Base-by-base conservation (phyloP, 1,139 yeast genomes). In the Scheffersomyces insectosa region DNA sequence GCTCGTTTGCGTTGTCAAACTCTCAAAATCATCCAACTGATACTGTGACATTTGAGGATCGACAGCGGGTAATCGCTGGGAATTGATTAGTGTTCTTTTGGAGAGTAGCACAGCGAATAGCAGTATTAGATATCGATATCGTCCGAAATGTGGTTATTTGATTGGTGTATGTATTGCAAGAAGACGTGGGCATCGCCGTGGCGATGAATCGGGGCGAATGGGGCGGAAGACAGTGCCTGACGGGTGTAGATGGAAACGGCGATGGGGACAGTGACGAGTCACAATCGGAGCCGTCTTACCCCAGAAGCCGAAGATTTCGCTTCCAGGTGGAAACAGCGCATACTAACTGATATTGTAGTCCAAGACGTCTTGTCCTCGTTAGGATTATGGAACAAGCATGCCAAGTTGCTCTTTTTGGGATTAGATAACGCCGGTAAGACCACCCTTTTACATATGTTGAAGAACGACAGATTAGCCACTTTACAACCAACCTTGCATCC, bases 381-480 rank as follows among this genome's bases (percentile, higher is more conserved):
- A 54, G 99, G 99, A 50, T 81, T 93, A 62, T 86, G 96, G 93
- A 93, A 95, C 76, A 93, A 93, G 74, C 97, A 91, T 66, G 99
- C 98, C 62, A 93, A 93, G 72, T 79, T 93, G 59, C 80, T 93
- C 63, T 93, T 93, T 70, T 80, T 93, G 51, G 99, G 99, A 47
- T 83, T 93, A 56, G 99, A 93, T 70, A 95, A 95, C 62, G 99
- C 99, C 42, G 99, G 99, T 66, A 93, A 93, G 68, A 93, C 99
- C 44, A 93, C 99, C 34, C 77, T 93, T 58, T 79, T 93, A 62
- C 99, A 93, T 68, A 93, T 93, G 97, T 80, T 93, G 66, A 93
- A 87, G 77, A 95, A 93, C 65, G 99, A 93, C 68, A 85, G 99
- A 72, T 81, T 93, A 71, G 99, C 99, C 45, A 90, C 97, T 39